These are phyloP conservation scores for Bisporella sp. DNA, from an alignment of 2,329 filamentous ascomycete genomes.

Conservation along the genomic window DNA sequence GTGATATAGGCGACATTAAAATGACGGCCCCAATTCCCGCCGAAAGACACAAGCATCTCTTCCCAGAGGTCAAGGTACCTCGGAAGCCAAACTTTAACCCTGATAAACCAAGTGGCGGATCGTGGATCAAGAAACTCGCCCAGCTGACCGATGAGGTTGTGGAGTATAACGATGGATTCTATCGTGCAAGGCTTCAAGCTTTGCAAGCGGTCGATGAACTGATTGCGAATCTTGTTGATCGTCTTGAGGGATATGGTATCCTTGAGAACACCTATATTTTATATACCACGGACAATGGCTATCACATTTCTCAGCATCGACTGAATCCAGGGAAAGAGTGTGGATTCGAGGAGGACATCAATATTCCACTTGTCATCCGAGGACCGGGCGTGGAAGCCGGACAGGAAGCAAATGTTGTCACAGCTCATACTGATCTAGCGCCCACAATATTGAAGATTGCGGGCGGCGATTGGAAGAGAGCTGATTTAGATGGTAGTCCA, in stretches of 20 bases:
- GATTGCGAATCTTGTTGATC: slow-evolving; percentile 38
- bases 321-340: slow-evolving; percentile 43
- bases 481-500: slow-evolving; percentile 39
- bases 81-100: slow-evolving; percentile 62
- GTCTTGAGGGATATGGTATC: slow-evolving; percentile 32
- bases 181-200: slow-evolving; percentile 42
- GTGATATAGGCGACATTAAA: slow-evolving; percentile 2
- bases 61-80: slow-evolving; percentile 51
- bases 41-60: slow-evolving; percentile 54
- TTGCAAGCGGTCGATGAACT: slow-evolving; percentile 51
- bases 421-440: slow-evolving; percentile 46
- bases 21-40: slow-evolving; percentile 50
- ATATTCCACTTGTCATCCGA: slow-evolving; percentile 47
- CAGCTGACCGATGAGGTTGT: slow-evolving; percentile 35
- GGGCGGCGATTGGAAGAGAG: slow-evolving; percentile 28
- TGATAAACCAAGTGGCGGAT: slow-evolving; percentile 39
- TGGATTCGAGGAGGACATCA: slow-evolving; percentile 44
- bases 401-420: slow-evolving; percentile 34
- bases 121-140: slow-evolving; percentile 38
- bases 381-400: slow-evolving; percentile 46
- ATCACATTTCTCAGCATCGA: slow-evolving; percentile 45
- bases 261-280: slow-evolving; percentile 49
- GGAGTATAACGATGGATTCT: slow-evolving; percentile 43
- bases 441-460: slow-evolving; percentile 39
- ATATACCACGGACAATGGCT: slow-evolving; percentile 49